phyloP scores from a whole-genome alignment of 2,329 filamentous ascomycete species.

The Fusarium cicatricum region DNA sequence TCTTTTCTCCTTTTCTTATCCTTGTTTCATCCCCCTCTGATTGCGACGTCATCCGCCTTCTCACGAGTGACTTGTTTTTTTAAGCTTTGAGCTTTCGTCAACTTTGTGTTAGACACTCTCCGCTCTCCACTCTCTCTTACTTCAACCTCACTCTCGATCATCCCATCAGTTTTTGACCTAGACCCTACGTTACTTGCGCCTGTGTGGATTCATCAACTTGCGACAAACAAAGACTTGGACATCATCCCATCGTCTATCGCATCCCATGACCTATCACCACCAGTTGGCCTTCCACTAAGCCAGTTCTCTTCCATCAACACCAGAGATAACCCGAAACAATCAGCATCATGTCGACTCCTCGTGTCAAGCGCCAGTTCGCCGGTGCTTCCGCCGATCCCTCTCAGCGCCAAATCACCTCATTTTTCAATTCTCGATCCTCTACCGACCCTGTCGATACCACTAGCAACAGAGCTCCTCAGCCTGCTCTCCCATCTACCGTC shows the following conservation, averaged over 20 bases:
- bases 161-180: background rate
- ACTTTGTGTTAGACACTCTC: constrained; percentile 20
- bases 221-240: background rate
- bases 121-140: constrained; percentile 19
- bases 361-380: constrained; percentile 69
- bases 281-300: background rate
- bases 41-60: constrained; percentile 28
- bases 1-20: constrained; percentile 20
- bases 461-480: constrained; percentile 45
- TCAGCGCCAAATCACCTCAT: constrained; percentile 71
- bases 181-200: no score
- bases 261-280: background rate
- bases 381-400: constrained; percentile 65
- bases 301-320: background rate
- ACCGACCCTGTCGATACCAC: constrained; percentile 41
- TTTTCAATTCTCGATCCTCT: constrained; percentile 58
- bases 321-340: constrained; percentile 2
- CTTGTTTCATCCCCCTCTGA: constrained; percentile 17
- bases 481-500: constrained; percentile 68
- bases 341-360: constrained; percentile 59
- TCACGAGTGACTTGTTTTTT: background rate
- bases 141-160: background rate
- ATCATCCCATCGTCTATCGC: constrained; percentile 7
- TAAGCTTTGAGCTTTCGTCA: background rate
- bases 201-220: background rate